Evolutionary conservation across 257 asterid species (phyloP), one percentile per base, ranked within the genome.

Genomic region (Nicotiana undulata): DNA sequence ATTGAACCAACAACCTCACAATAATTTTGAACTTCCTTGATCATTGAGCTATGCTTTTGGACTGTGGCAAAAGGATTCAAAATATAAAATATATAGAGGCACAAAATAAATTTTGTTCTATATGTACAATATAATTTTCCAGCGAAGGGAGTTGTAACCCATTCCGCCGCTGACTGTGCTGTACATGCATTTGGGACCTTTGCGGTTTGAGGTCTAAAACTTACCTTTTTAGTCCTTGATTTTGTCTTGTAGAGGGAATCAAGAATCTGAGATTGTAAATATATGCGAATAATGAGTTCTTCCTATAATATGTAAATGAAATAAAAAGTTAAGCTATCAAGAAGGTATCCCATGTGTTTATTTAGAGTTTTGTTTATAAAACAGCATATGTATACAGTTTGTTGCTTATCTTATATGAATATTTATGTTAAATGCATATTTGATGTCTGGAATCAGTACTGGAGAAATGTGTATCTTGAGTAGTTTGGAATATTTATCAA

Each of bases 221-320:
- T 52, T 12, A 34, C 51, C 32, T 55, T 63, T 51, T 56, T 51
- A 20, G 10, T 26, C 31, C 40, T 8, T 44, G 28, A 9, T 84
- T 84, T 24, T 81, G 63, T 28, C 65, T 51, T 28, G 20, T 77
- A 32, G 46, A 9, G 78, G 46, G 75, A 28, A 68, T 37, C 75
- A 61, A 63, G 55, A 22, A 81, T 55, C 81, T 72, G 85, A 81
- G 87, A 18, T 44, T 81, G 22, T 78, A 44, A 0, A 74, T 34
- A 26, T 61, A 63, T 63, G 77, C 63, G 81, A 80, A 76, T 81
- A 66, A 63, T 60, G 26, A 70, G 37, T 6, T 26, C 52, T 66
- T 18, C 55, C 13, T 40, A 2, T 55, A 34, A 34, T 49, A 5
- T 76, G 80, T 17, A 6, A 29, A 76, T 10, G 15, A n/a, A 12